Evolutionary conservation across 495 filamentous ascomycete species (phyloP), one percentile per base, ranked within the genome.

Genomic region (Friedmanniomyces simplex): DNA sequence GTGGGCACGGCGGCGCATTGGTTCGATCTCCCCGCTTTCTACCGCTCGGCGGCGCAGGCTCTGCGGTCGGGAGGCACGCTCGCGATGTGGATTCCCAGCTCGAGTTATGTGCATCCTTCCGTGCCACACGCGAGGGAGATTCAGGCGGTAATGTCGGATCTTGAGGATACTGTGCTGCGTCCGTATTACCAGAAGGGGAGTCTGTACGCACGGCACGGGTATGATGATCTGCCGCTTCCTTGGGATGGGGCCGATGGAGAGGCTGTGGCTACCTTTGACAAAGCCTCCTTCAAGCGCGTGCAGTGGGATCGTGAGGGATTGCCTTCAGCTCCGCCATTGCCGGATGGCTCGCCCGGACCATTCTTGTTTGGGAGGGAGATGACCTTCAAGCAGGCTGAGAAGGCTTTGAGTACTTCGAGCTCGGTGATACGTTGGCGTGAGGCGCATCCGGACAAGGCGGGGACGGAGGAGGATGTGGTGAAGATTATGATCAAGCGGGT

Each of bases 21-120:
- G 81, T 82, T 84, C 72, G 73, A 77, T 52, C 75, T 82, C 54
- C 64, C 79, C 7, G 69, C 76, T n/a, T 82, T 82, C 67, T 88
- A 82, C 79, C 68, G 69, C 0, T 72, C 72, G 12, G 70, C 82
- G 22, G 82, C 83, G 0, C 71, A 75, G n/a, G 67, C 76, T 1
- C 67, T 86, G 28, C 76, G 73, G 56, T 76, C 76, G 3, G 77
- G 77, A 4, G 81, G 80, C 13, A 83, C 73, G 0, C 76, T 83
- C 4, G 78, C 76, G 0, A 30, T 83, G 1, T 85, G 79, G 80
- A 53, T 36, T 1, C 18, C 20, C 12, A 48, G 30, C 24, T 52
- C 45, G 2, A 30, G n/a, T n/a, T 58, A 58, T 34, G 39, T 24
- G n/a, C 54, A 62, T 28, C 59, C 59, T 3, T 52, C 59, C 8